phyloP scores from a whole-genome alignment of 1,284 basidiomycete genomes.

The Cryptococcus depauperatus region DNA sequence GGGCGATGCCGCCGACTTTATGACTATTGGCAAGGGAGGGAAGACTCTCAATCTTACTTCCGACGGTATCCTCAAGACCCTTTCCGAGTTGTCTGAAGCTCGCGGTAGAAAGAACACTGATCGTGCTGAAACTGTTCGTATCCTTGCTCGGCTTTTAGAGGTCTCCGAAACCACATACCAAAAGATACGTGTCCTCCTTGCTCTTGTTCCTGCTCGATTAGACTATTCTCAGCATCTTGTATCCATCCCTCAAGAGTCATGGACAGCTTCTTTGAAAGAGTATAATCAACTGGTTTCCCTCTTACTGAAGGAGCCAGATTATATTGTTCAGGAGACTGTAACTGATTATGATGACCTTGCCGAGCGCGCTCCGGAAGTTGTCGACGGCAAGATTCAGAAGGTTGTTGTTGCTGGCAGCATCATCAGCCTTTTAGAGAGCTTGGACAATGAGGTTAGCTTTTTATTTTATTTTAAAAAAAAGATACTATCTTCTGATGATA shows the following conservation, averaged over 20 bases:
- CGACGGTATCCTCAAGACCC: constrained; percentile 87
- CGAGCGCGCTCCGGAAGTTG: constrained; percentile 66
- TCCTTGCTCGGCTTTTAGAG: constrained; percentile 78
- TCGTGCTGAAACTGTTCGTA: constrained; percentile 85
- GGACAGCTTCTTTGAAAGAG: constrained; percentile 79
- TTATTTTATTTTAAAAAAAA: not conserved
- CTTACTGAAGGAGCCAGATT: constrained; percentile 59
- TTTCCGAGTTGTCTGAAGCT: constrained; percentile 85
- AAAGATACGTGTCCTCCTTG: constrained; percentile 85
- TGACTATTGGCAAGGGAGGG: constrained; percentile 85
- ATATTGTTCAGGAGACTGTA: constrained; percentile 71
- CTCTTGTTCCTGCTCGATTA: constrained; percentile 88
- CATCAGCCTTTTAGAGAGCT: constrained; percentile 87
- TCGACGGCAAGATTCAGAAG: constrained; percentile 36
- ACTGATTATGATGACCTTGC: constrained; percentile 87
- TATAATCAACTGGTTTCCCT: constrained; percentile 79
- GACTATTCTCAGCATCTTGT: constrained; percentile 63
- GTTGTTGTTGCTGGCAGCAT: constrained; percentile 72
- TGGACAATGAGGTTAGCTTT: constrained; percentile 71
- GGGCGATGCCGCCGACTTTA: constrained; percentile 65
- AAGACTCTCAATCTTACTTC: constrained; percentile 74
- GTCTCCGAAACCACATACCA: constrained; percentile 82
- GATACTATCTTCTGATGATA: not conserved
- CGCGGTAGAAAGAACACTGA: constrained; percentile 99
- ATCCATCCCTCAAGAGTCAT: constrained; percentile 86